These are phyloP conservation scores for Corchorus capsularis DNA, from an alignment of 345 rosid genomes.

Conservation along the genomic window DNA sequence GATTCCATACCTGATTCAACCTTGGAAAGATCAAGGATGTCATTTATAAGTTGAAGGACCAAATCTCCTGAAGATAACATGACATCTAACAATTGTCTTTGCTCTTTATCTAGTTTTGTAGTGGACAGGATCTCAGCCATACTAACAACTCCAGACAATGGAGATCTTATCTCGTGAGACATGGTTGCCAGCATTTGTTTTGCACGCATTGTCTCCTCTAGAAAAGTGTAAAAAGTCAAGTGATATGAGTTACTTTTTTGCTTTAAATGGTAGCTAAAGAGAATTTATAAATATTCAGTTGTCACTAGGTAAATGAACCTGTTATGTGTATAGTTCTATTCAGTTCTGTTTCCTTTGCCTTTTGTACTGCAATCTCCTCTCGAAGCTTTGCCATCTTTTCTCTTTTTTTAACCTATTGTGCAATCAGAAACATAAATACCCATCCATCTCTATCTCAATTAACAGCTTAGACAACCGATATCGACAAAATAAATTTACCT, in stretches of 20 bases:
- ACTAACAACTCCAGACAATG: constrained; percentile 90
- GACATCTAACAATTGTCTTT: constrained; percentile 70
- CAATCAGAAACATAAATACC: constrained; percentile 23
- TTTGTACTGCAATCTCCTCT: constrained; percentile 93
- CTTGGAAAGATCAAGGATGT: constrained; percentile 97
- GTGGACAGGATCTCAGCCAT: constrained; percentile 93
- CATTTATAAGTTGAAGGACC: constrained; percentile 91
- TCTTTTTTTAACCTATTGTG: constrained; percentile 68
- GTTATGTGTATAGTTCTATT: constrained; percentile 95
- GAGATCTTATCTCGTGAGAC: constrained; percentile 99
- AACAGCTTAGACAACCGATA: constrained; percentile 6
- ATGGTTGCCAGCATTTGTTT: constrained; percentile 97
- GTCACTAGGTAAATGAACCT: constrained; percentile 43
- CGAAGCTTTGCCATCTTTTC: constrained; percentile 88
- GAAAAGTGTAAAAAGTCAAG: neutral
- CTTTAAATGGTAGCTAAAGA: constrained; percentile 10
- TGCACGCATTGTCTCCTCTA: constrained; percentile 99
- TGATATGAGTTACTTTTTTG: constrained; percentile 3
- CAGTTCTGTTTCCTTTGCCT: constrained; percentile 93
- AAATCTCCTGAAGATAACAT: constrained; percentile 98
- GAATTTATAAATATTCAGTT: constrained; percentile 4
- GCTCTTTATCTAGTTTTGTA: constrained; percentile 77
- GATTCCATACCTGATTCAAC: constrained; percentile 78
- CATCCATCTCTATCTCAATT: constrained; percentile 5
- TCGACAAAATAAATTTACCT: constrained; percentile 45